Base-by-base conservation (phyloP, 768 basidiomycete species). In the Rhodotorula graminis region DNA sequence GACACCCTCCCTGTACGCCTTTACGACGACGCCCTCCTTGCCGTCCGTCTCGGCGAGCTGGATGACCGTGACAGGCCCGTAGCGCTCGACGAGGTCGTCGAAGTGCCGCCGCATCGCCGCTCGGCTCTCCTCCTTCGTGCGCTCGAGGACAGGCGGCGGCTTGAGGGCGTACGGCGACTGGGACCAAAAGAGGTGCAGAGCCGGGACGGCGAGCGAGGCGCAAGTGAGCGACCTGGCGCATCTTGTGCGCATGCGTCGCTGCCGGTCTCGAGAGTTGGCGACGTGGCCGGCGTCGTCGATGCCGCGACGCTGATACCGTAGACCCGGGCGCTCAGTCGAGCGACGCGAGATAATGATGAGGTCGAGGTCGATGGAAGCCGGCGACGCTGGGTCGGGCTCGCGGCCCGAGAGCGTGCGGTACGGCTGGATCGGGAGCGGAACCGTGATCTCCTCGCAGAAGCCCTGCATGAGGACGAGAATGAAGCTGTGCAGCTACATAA, bases 251-350 rank as follows among this genome's bases (percentile, higher is more conserved):
- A n/a, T n/a, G n/a, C n/a, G n/a, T n/a, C n/a, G n/a, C n/a, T n/a
- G n/a, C 98, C 98, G 1, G 73, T 79, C 60, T 77, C 78, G 71
- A 75, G 76, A 78, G 47, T 78, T 79, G 42, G 77, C 78, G n/a
- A 73, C 71, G 0, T 62, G 57, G 19, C 78, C 78, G 3, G 52
- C 55, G 11, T 94, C 92, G 77, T 98, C 94, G 64, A 97, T 87
- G 3, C 96, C 96, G 77, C 96, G 84, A 56, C 96, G 86, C 81
- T 98, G 96, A 82, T 95, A 99, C 57, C 96, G 85, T 76, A 98
- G 83, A 2, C 96, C 96, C 11, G 94, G 92, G 58, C 96, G 86
- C 80, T 97, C 88, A 74, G 89, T 85, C 56, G 92, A 92, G 21
- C 96, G 83, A 53, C 96, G 85, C 4, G 93, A 96, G 47, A 94